These are phyloP conservation scores for Hypsizygus marmoreus DNA, from an alignment of 768 basidiomycete genomes.

Conservation along the genomic window DNA sequence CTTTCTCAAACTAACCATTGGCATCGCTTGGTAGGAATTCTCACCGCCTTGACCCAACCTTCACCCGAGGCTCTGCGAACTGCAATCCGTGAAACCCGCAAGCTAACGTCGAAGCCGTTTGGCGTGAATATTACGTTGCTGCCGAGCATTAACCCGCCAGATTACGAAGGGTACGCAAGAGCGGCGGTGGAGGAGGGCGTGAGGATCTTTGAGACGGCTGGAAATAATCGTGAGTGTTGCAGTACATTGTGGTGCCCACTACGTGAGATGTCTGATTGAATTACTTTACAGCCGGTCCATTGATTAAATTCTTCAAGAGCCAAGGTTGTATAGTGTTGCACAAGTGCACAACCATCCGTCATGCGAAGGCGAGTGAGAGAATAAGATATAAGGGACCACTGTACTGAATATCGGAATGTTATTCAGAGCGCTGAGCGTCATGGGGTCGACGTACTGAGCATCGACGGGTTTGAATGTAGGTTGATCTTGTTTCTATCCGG, in stretches of 20 bases:
- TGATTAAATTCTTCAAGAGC: constrained; percentile 83
- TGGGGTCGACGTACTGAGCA: constrained; percentile 87
- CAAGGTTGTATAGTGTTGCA: constrained; percentile 80
- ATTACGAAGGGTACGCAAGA: constrained; percentile 82
- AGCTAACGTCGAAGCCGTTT: constrained; percentile 72
- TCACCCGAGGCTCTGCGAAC: constrained; percentile 76
- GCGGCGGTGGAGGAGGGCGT: constrained; percentile 87
- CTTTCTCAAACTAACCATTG: constrained; percentile 3
- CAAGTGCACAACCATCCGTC: constrained; percentile 86
- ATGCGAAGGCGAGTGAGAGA: constrained; percentile 64
- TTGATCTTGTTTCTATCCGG: not conserved
- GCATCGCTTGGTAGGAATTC: constrained; percentile 49
- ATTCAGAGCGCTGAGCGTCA: constrained; percentile 59
- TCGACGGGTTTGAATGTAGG: constrained; percentile 90
- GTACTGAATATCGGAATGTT: too few relatives aligned
- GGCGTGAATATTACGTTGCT: constrained; percentile 88
- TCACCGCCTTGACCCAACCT: constrained; percentile 90
- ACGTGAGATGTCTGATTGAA: too few relatives aligned
- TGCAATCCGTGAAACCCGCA: constrained; percentile 78
- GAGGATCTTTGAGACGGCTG: constrained; percentile 91
- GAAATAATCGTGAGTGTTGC: constrained; percentile 74
- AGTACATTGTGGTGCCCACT: too few relatives aligned
- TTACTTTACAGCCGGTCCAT: constrained; percentile 58
- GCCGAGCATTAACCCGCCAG: constrained; percentile 87
- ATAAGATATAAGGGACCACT: not conserved